These are phyloP conservation scores for Sugiyamaella americana DNA, from an alignment of 805 yeast genomes.

Conservation along the genomic window DNA sequence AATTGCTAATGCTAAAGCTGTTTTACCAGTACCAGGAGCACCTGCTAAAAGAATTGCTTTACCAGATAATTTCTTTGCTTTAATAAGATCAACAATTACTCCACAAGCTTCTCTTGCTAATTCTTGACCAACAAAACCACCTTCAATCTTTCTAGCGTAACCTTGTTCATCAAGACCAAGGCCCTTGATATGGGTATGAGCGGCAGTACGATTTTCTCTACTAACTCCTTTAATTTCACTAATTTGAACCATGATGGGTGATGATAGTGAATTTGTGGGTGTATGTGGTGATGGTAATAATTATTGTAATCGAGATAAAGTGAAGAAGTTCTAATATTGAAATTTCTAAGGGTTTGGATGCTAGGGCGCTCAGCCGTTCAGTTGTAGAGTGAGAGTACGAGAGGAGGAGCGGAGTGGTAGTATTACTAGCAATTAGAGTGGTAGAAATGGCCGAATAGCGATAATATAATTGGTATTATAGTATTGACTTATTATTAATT, in stretches of 20 bases:
- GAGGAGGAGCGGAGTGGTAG: too few relatives aligned
- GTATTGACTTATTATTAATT: too few relatives aligned
- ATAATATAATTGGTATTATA: too few relatives aligned
- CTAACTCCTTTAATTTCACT: slow-evolving; percentile 61
- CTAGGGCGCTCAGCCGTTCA: too few relatives aligned
- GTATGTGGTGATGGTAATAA: too few relatives aligned
- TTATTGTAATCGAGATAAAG: too few relatives aligned
- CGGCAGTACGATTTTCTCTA: slow-evolving; percentile 73
- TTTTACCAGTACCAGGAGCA: slow-evolving; percentile 97
- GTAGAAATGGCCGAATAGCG: too few relatives aligned
- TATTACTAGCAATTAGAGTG: too few relatives aligned
- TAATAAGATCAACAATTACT: slow-evolving; percentile 86
- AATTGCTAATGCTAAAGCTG: slow-evolving; percentile 92
- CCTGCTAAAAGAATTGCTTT: slow-evolving; percentile 95
- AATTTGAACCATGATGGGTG: slow-evolving; percentile 78
- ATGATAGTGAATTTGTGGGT: too few relatives aligned
- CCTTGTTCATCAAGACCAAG: slow-evolving; percentile 91
- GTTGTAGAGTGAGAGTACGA: too few relatives aligned
- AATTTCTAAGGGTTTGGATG: too few relatives aligned
- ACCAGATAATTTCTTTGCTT: slow-evolving; percentile 88
- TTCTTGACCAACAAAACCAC: slow-evolving; percentile 79
- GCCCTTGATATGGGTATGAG: slow-evolving; percentile 95
- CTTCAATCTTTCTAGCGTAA: slow-evolving; percentile 73
- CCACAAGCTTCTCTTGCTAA: slow-evolving; percentile 82
- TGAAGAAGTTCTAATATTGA: too few relatives aligned